Percentiles rank a stretch among this genome's conserved stretches.
phyloP scores from a whole-genome alignment of 768 basidiomycete genomes.

The Punctularia strigosozonata region DNA sequence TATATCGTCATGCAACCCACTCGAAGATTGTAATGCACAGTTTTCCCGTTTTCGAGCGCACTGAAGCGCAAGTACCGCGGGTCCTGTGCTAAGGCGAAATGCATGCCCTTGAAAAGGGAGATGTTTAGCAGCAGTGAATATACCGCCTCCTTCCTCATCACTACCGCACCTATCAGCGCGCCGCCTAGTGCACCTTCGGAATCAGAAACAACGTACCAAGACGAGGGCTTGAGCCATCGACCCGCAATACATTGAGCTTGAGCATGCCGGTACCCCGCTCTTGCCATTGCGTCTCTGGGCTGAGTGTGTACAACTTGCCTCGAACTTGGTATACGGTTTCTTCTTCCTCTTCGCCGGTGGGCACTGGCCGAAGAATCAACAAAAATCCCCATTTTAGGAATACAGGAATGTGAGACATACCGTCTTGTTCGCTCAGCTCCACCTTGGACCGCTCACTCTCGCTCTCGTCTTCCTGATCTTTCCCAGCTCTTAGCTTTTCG shows the following conservation, averaged over 20 bases:
- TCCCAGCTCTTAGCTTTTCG: conserved; percentile 10
- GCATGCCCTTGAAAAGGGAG: conserved; percentile 71
- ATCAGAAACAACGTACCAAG: conserved; percentile 33
- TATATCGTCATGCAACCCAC: conserved; percentile 26
- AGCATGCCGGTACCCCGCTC: conserved; percentile 66
- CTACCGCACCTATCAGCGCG: conserved; percentile 23
- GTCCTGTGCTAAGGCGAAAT: conserved; percentile 59
- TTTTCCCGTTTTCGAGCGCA: conserved; percentile 46
- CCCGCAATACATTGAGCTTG: conserved; percentile 53
- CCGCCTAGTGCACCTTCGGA: not conserved
- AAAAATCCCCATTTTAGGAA: not conserved
- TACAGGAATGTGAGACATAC: conserved; percentile 23
- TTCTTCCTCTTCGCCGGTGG: conserved; percentile 78
- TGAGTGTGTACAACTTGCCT: conserved; percentile 60
- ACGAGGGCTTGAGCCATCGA: conserved; percentile 59
- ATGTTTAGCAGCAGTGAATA: conserved; percentile 64
- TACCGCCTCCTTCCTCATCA: conserved; percentile 82
- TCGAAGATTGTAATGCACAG: conserved; percentile 66
- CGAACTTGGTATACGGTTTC: conserved; percentile 66
- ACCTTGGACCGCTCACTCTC: conserved; percentile 33
- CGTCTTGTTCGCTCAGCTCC: conserved; percentile 57
- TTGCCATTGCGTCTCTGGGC: conserved; percentile 54
- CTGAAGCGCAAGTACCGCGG: conserved; percentile 72
- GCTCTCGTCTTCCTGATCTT: conserved; percentile 23
- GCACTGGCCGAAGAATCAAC: conserved; percentile 26